Percentiles rank a stretch among this genome's conserved stretches.
These are phyloP conservation scores for Zygosaccharomyces siamensis DNA, from an alignment of 805 yeast species.

Conservation along the genomic window DNA sequence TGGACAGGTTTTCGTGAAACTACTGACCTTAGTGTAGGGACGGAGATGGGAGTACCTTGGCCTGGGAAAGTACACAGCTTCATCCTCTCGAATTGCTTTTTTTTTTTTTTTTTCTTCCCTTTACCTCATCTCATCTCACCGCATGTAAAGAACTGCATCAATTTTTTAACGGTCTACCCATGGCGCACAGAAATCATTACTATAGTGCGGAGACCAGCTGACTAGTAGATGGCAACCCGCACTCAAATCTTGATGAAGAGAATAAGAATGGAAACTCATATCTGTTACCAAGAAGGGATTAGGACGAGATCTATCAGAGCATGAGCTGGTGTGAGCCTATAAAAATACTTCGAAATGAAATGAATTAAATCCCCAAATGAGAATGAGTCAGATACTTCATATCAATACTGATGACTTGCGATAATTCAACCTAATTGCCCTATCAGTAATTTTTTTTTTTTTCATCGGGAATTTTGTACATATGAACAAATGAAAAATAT, in stretches of 20 bases:
- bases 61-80: conserved; percentile 34
- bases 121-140: conserved; percentile 10
- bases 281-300: no score
- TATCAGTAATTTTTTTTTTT: neutral
- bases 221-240: no score
- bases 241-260: no score
- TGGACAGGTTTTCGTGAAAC: conserved; percentile 22
- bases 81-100: conserved; percentile 12
- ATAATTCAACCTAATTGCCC: neutral
- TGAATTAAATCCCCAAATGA: no score
- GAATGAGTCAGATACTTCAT: no score
- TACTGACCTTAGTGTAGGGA: conserved; percentile 24
- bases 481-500: neutral
- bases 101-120: neutral
- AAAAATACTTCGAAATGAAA: no score
- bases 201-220: no score
- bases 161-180: neutral
- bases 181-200: no score
- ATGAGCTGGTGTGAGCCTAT: no score
- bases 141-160: conserved; percentile 3
- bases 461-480: neutral
- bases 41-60: conserved; percentile 33
- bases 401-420: no score
- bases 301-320: no score
- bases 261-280: no score